Conservation (phyloP, 148 eudicot genomes). For the Cornus florida region DNA sequence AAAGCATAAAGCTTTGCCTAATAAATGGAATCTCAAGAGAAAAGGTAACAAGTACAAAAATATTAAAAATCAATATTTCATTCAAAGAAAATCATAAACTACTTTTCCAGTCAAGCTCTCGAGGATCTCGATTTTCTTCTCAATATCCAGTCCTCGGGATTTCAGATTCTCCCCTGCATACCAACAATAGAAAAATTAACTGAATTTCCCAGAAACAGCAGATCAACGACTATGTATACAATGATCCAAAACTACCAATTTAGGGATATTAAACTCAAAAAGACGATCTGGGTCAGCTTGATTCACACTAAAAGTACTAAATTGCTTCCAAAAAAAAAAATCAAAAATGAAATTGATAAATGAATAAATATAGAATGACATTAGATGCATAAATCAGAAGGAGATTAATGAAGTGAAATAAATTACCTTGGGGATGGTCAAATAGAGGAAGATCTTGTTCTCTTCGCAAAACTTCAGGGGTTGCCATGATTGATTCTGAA, state of each 20-base stretch:
- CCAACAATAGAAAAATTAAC: slow-evolving; percentile 1
- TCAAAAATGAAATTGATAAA: background rate
- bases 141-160: slow-evolving; percentile 65
- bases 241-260: background rate
- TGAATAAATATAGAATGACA: background rate
- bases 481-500: slow-evolving; percentile 46
- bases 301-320: background rate
- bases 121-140: slow-evolving; percentile 84
- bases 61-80: background rate
- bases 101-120: slow-evolving; percentile 76
- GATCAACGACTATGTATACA: background rate
- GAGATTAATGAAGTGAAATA: background rate
- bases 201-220: background rate
- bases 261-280: background rate
- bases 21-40: background rate
- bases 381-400: background rate
- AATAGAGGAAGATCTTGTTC: slow-evolving; percentile 57
- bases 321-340: background rate
- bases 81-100: slow-evolving; percentile 14
- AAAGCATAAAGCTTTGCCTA: background rate
- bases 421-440: slow-evolving; percentile 49
- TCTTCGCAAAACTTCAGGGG: slow-evolving; percentile 42
- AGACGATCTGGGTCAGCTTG: background rate
- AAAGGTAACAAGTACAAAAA: background rate
- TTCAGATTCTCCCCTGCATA: slow-evolving; percentile 54